Evolutionary conservation across 73 alveolate species (phyloP), one percentile per base, ranked within the genome.

Genomic region (Effrenium voratum): DNA sequence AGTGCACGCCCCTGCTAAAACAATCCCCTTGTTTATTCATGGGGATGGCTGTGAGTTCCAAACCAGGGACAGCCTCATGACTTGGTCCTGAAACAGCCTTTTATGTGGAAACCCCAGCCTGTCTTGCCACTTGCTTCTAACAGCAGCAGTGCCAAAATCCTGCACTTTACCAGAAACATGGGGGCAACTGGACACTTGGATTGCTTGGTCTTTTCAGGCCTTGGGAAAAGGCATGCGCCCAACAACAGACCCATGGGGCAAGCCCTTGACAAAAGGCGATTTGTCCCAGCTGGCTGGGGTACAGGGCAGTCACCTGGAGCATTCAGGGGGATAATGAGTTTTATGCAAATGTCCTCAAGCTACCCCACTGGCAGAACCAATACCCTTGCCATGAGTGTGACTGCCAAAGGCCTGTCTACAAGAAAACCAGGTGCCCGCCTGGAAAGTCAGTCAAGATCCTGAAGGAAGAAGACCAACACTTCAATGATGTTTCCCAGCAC

Each of bases 171-270:
- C 47, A 44, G 63, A 24, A 1, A 77, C 88, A 0, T 77, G 88
- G 88, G 15, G 8, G 2, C 66, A 60, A 6, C 0, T 77, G 44
- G 40, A 77, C 41, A 28, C 38, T 0, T 77, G 88, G 66, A 43
- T 77, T 22, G 13, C 28, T 1, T 77, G 88, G 88, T 43, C 45
- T 26, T 77, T 77, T 77, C 43, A 50, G 76, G 79, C 79, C 77
- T 83, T 83, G 93, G 2, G 79, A 83, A 83, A 83, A 83, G 93
- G n/a, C n/a, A n/a, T n/a, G n/a, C n/a, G 93, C 40, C 86, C 5
- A 0, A 2, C 43, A 2, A 57, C 49, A 3, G 57, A 47, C 8
- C 77, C 6, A 57, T 76, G 79, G 3, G 93, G 93, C 40, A 38
- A 49, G 57, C 75, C 57, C 40, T 55, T 83, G 77, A 52, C 70